Evolutionary conservation across 1,284 basidiomycete species (phyloP).

Genomic region (Trichosporon coremiiforme): DNA sequence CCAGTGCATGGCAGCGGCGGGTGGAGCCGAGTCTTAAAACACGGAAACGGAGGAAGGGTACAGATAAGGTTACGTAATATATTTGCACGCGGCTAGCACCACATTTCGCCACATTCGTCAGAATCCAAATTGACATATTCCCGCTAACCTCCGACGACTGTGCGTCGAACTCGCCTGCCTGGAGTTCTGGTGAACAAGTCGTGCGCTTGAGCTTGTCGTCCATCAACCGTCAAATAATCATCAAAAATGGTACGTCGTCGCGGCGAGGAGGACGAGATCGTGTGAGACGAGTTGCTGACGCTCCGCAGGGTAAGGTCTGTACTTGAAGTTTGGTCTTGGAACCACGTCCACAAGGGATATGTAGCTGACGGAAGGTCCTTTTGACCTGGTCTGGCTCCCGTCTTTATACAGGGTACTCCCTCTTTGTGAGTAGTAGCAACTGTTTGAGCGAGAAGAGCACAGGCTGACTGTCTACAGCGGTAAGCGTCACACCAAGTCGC

Average conservation of each 20-base stretch:
- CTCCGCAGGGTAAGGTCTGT: constrained; percentile 24
- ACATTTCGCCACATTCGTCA: neutral
- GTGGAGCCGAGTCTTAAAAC: too few species aligned
- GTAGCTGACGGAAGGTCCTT: constrained; percentile 54
- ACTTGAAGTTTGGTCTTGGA: constrained; percentile 2
- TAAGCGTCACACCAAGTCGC: constrained; percentile 98
- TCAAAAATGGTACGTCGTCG: constrained; percentile 16
- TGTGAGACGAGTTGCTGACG: constrained; percentile 23
- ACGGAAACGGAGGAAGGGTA: too few species aligned
- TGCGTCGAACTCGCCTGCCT: neutral
- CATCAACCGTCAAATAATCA: constrained; percentile 18
- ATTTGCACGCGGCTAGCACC: neutral
- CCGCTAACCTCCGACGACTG: constrained; percentile 4
- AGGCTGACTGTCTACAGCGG: constrained; percentile 58
- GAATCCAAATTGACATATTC: neutral
- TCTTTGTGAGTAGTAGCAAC: constrained; percentile 66
- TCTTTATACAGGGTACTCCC: constrained; percentile 70
- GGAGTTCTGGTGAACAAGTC: constrained; percentile 15
- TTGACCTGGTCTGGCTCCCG: constrained; percentile 67
- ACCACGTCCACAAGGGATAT: constrained; percentile 22
- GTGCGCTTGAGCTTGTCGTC: constrained; percentile 19
- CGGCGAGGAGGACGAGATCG: neutral
- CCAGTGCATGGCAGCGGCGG: too few species aligned
- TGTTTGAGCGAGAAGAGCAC: neutral
- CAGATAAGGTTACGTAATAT: neutral